Evolutionary conservation across 2,329 filamentous ascomycete species (phyloP).

Genomic region (Phialocephala subalpina): DNA sequence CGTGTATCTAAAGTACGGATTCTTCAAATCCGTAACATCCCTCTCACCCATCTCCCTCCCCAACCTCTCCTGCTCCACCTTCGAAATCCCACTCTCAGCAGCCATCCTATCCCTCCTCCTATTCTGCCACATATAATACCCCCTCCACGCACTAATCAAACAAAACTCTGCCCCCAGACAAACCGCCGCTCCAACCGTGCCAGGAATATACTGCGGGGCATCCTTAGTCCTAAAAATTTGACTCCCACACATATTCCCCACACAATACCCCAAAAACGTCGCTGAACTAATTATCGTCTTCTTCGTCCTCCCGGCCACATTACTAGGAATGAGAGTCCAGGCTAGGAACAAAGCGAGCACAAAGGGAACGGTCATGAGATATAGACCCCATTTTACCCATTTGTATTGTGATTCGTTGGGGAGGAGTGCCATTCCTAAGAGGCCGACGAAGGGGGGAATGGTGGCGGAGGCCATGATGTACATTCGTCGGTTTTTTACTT

Average conservation of each 20-base stretch:
- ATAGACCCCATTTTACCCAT: conserved; percentile 49
- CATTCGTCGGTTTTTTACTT: conserved; percentile 40
- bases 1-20: conserved; percentile 30
- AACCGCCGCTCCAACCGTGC: conserved; percentile 24
- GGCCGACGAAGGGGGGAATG: conserved; percentile 45
- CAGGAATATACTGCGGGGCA: conserved; percentile 59
- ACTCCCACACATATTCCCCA: conserved; percentile 72
- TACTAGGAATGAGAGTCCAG: conserved; percentile 62
- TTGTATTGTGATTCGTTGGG: conserved; percentile 43
- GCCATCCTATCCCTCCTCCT: conserved; percentile 28
- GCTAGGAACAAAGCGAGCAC: conserved; percentile 51
- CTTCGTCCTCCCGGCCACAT: conserved; percentile 72
- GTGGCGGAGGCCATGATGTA: conserved; percentile 45
- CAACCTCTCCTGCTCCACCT: conserved; percentile 25
- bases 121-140: conserved; percentile 35
- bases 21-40: conserved; percentile 35
- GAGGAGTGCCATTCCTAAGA: conserved; percentile 46
- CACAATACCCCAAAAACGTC: conserved; percentile 66
- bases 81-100: conserved; percentile 19
- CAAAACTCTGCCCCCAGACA: conserved; percentile 23
- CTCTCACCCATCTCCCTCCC: conserved; percentile 28
- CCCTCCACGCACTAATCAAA: conserved; percentile 23
- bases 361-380: conserved; percentile 66
- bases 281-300: conserved; percentile 68
- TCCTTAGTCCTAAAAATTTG: conserved; percentile 65